Base-by-base conservation (phyloP, 2,329 filamentous ascomycete species). In the Aspergillus chevalieri region DNA sequence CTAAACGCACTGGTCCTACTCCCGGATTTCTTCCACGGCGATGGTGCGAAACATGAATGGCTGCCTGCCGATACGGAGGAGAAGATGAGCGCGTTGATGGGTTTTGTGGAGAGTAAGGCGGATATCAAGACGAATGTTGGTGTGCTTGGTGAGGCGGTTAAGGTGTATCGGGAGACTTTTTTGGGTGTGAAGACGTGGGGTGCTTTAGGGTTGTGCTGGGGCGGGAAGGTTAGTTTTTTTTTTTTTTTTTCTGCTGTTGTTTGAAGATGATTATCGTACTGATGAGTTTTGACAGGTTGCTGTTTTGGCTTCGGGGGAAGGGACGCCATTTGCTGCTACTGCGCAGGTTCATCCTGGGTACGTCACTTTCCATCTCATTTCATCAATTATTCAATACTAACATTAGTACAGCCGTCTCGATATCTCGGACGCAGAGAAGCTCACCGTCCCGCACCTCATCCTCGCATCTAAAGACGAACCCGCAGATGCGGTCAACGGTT, bases 121-220 rank as follows among this genome's bases (percentile, higher is more conserved):
- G 56, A 63, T 15, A 50, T 69, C 5, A 45, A 45, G 0, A 51
- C 52, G 6, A 69, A 63, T 39, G 50, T 65, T 7, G 59, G 56
- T 5, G 62, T 61, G 28, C 47, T 77, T 24, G 47, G 67, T 15
- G 53, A 54, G 8, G 54, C 72, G 1, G 57, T 72, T 2, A 53
- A 77, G 57, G 77, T 78, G 14, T 69, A 80, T 36, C 70, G 76
- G 60, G 72, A 69, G 3, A 74, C 77, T 60, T 78, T 80, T 63
- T 73, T 80, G 0, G 67, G 68, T 19, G 75, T 87, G 55, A 74
- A 77, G 62, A 78, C 76, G 46, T 83, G 81, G 75, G 83, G 71
- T n/a, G 71, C 82, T 46, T 57, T 85, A 41, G 84, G 84, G 68
- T 80, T 78, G 67, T 88, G 85, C 73, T 88, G 83, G 84, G 85